Percentiles rank a stretch among this genome's conserved stretches.
Conservation (phyloP, 495 filamentous ascomycete species). For the Cudoniella acicularis region DNA sequence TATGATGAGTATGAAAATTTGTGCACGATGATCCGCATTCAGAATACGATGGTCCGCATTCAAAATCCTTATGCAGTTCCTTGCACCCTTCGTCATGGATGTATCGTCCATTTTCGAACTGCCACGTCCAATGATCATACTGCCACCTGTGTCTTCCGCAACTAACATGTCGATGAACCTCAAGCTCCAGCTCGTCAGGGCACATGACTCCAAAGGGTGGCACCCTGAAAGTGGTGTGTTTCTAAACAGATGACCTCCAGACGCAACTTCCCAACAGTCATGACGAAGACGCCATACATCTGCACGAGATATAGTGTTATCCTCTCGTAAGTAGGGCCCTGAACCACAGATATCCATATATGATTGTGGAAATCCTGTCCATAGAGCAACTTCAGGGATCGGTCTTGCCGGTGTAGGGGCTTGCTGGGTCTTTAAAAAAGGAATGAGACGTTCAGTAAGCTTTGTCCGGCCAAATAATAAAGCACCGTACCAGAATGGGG, state of each 20-base stretch:
- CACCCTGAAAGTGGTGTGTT: neutral
- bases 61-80: neutral
- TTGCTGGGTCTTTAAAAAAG: neutral
- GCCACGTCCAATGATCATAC: conserved; percentile 12
- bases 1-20: neutral
- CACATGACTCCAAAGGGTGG: conserved; percentile 7
- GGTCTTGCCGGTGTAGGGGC: neutral
- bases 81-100: conserved; percentile 2
- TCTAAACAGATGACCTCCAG: neutral
- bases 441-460: neutral
- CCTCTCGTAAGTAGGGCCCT: neutral
- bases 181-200: conserved; percentile 10
- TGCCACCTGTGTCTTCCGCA: conserved; percentile 11
- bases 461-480: neutral
- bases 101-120: conserved; percentile 5
- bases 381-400: neutral
- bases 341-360: neutral
- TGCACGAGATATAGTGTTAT: neutral
- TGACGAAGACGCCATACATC: neutral
- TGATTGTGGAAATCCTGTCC: neutral
- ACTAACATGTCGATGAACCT: conserved; percentile 4
- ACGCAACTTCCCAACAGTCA: neutral
- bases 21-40: neutral
- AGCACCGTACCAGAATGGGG: neutral
- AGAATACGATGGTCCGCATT: too few species aligned